Evolutionary conservation across 331 rosid species (phyloP), one percentile per base, ranked within the genome.

Genomic region (Cydonia oblonga): DNA sequence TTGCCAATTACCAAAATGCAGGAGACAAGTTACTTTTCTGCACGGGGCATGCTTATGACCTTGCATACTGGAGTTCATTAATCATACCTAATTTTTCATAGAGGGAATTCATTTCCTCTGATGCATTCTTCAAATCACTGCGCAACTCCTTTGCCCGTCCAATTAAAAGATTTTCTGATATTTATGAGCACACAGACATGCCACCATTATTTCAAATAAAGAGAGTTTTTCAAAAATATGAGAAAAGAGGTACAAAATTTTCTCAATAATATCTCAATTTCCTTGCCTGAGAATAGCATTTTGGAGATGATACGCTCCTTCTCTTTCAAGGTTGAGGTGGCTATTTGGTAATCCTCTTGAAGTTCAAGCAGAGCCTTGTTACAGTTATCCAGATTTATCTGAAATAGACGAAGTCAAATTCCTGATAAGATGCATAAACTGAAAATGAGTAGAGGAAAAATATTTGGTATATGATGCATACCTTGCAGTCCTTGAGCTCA

Each of bases 401-500:
- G 80, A 64, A 51, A 56, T 32, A 66, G 61, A 57, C 1, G 6
- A 66, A 49, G 30, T 54, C 2, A 3, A 57, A 59, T 46, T 32
- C 69, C 19, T 38, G 26, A 38, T 29, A 25, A 18, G 13, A 19
- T 30, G 52, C 69, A 22, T 5, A 49, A 7, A 70, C 86, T 88
- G 67, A 71, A 68, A 40, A 68, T 11, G 35, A 51, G 35, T 7
- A 69, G 7, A 33, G 35, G 2, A 66, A 75, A 16, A 32, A 58
- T 19, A 35, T n/a, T n/a, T 54, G 19, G 61, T 20, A 13, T 11
- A 62, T 35, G 30, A 35, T 65, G 61, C 30, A 58, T 68, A 89
- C 98, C 92, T 84, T 86, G 84, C 97, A 93, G 59, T 86, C 90
- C 73, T 86, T 86, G 38, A 93, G 92, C 83, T 86, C 93, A 4